phyloP scores from a whole-genome alignment of 768 basidiomycete genomes.

The Kwoniella shandongensis region DNA sequence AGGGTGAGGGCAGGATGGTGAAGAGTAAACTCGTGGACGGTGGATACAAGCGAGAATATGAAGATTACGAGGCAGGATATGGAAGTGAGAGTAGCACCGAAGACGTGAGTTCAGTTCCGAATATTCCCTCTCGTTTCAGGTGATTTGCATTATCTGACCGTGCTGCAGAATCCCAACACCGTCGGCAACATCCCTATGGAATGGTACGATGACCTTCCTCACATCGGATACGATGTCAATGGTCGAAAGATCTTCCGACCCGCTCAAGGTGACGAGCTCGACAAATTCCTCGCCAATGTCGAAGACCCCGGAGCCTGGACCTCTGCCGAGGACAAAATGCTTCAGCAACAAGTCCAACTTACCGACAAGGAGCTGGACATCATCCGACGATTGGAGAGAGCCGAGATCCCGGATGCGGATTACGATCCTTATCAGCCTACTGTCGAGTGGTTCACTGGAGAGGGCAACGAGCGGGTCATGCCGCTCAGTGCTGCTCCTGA shows the following conservation, averaged over 20 bases:
- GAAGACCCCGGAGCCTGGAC: constrained; percentile 93
- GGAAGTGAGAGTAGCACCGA: constrained; percentile 55
- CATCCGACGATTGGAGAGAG: constrained; percentile 81
- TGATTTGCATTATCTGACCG: background rate
- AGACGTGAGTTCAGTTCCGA: constrained; percentile 50
- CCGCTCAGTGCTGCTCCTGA: constrained; percentile 87
- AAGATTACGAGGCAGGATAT: constrained; percentile 55
- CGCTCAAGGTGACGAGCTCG: constrained; percentile 91
- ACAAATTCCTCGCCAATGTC: constrained; percentile 90
- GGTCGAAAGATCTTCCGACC: constrained; percentile 92
- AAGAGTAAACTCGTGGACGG: constrained; percentile 49
- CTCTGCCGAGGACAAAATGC: constrained; percentile 83
- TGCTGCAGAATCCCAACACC: constrained; percentile 80
- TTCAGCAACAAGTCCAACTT: constrained; percentile 80
- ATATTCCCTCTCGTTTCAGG: background rate
- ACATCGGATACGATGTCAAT: constrained; percentile 93
- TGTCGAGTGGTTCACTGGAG: constrained; percentile 94
- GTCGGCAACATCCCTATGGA: constrained; percentile 93
- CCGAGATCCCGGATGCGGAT: constrained; percentile 83
- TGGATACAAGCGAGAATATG: constrained; percentile 51
- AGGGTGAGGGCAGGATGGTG: constrained; percentile 42
- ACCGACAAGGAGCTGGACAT: constrained; percentile 90
- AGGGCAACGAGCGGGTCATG: constrained; percentile 92
- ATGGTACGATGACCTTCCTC: constrained; percentile 99
- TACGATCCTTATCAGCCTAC: constrained; percentile 94